Evolutionary conservation across 495 filamentous ascomycete species (phyloP).

Genomic region (Penicillium fimorum): DNA sequence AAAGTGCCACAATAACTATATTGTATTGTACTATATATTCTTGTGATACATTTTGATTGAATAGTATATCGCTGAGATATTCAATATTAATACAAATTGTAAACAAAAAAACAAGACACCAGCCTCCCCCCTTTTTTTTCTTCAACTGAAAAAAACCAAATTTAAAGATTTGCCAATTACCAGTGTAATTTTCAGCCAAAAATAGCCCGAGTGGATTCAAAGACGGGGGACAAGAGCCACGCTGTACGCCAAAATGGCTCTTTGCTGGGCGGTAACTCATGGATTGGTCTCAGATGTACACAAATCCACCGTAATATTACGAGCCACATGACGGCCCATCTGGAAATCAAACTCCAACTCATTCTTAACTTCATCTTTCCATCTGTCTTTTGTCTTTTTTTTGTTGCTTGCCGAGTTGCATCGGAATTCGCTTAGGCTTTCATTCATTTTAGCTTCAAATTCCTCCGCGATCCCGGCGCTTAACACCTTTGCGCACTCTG

Average conservation of each 20-base stretch:
- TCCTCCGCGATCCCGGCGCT: slow-evolving; percentile 6
- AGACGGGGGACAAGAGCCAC: slow-evolving; percentile 9
- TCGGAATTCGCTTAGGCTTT: slow-evolving; percentile 5
- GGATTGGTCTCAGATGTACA: slow-evolving; percentile 12
- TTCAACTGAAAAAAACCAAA: slow-evolving; percentile 4
- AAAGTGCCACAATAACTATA: neutral
- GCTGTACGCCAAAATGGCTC: neutral
- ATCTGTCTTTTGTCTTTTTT: slow-evolving; percentile 14
- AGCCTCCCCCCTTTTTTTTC: neutral
- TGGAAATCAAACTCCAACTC: slow-evolving; percentile 23
- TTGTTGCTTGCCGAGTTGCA: slow-evolving; percentile 4
- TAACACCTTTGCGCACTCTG: slow-evolving; percentile 3
- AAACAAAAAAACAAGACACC: neutral
- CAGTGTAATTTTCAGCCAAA: slow-evolving; percentile 18
- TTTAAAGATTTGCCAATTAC: neutral
- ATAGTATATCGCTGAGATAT: neutral
- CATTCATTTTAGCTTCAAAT: slow-evolving; percentile 16
- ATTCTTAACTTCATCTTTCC: slow-evolving; percentile 10
- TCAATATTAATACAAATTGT: neutral
- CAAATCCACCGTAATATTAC: slow-evolving; percentile 27
- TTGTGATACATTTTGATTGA: neutral
- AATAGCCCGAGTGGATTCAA: slow-evolving; percentile 22
- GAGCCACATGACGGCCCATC: slow-evolving; percentile 27
- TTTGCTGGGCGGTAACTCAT: neutral
- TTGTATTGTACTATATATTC: neutral